Evolutionary conservation across 1,139 yeast species (phyloP), one percentile per base, ranked within the genome.

Genomic region (Magnusiomyces sp.): DNA sequence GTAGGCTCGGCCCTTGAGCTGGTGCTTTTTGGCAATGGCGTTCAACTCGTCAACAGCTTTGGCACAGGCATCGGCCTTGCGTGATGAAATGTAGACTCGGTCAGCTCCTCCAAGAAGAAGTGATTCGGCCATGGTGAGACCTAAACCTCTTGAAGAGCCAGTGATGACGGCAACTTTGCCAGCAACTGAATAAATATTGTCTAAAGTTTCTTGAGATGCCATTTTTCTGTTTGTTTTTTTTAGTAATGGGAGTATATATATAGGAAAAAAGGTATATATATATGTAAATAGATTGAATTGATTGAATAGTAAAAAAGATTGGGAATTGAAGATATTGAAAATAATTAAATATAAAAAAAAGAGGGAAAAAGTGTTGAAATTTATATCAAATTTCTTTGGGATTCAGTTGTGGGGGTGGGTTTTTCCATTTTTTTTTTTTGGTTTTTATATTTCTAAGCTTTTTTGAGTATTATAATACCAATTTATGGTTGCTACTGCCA

Each of bases 131-230:
- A 83, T 79, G 61, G 79, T 67, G 52, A 79, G 74, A 0, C 92
- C 92, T 48, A 83, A 76, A 0, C 92, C 92, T 58, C 92, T 72
- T 43, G 88, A 78, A 40, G 90, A 89, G 16, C 92, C 94, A n/a
- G 92, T 84, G 56, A 84, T 73, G 13, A 81, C 77, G 1, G 87
- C 90, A 6, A 75, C 73, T 64, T 83, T 83, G 34, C 83, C 87
- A 50, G 78, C 68, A 36, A 81, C 81, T 50, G 55, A 43, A 53
- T 66, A 65, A 14, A 61, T 57, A 55, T 34, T 46, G 36, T 23
- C 7, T 23, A 23, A 37, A 50, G 43, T 43, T 51, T 49, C 10
- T 48, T 10, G 11, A 46, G 46, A 43, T 36, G n/a, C 17, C 41
- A 43, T 48, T 47, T 39, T 34, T 46, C 14, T 7, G 14, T 7